Percentiles rank a stretch among this genome's conserved stretches.
Conservation (phyloP, 176 grass and related monocot genomes). For the Ananas comosus region DNA sequence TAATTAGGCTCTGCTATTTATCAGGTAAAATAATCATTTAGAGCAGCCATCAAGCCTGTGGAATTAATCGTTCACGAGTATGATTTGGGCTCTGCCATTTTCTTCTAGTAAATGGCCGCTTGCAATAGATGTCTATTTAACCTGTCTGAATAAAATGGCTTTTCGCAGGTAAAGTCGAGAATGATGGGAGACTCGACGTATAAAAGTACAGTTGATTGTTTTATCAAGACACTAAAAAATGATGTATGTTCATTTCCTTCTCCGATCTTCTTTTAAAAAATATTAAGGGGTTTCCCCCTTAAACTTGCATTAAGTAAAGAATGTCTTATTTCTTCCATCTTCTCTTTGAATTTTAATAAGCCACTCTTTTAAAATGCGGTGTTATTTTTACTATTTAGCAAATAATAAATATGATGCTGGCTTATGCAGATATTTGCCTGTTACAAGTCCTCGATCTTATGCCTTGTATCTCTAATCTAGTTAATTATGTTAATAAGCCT, state of each 20-base stretch:
- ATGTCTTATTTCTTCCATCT: too few relatives aligned
- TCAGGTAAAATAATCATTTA: not conserved
- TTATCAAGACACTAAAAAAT: constrained; percentile 75
- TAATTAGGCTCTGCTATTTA: not conserved
- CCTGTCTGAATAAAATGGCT: not conserved
- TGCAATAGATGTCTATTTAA: not conserved
- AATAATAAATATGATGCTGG: too few relatives aligned
- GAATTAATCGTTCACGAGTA: not conserved
- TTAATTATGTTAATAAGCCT: too few relatives aligned
- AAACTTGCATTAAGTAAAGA: not conserved
- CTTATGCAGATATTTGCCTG: too few relatives aligned
- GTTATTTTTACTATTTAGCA: too few relatives aligned
- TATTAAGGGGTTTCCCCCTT: constrained; percentile 6
- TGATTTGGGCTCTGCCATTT: not conserved
- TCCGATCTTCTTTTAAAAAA: not conserved
- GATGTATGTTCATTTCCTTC: constrained; percentile 38
- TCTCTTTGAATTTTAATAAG: too few relatives aligned
- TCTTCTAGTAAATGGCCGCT: not conserved
- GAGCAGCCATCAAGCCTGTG: not conserved
- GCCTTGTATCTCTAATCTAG: too few relatives aligned
- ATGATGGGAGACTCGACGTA: constrained; percentile 94
- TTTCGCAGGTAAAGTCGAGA: constrained; percentile 86
- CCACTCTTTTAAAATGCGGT: too few relatives aligned
- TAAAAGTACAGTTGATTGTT: constrained; percentile 83
- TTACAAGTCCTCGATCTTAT: too few relatives aligned